A percentile compares a stretch with the other conserved stretches of the same genome.
These are phyloP conservation scores for Puccinia polysora DNA, from an alignment of 1,284 basidiomycete genomes.

Conservation along the genomic window DNA sequence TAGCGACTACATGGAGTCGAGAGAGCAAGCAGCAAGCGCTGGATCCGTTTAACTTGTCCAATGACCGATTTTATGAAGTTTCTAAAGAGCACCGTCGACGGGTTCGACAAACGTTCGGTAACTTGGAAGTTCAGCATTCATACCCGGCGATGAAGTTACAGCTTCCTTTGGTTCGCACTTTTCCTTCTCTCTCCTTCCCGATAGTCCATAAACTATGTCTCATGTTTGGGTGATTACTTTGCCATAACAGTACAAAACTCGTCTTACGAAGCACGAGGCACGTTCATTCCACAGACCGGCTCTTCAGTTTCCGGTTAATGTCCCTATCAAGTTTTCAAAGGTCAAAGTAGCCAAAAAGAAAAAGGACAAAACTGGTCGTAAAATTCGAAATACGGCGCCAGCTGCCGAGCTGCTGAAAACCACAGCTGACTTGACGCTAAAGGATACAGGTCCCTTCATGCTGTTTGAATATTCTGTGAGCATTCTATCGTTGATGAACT, in stretches of 20 bases:
- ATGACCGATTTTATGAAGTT: constrained; percentile 93
- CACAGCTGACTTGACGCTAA: constrained; percentile 74
- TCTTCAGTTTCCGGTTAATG: constrained; percentile 87
- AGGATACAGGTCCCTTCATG: constrained; percentile 84
- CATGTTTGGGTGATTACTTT: not conserved
- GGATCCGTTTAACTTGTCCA: constrained; percentile 83
- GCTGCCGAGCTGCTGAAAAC: constrained; percentile 64
- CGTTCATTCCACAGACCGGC: constrained; percentile 92
- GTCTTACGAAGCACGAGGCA: constrained; percentile 84
- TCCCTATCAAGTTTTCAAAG: constrained; percentile 82
- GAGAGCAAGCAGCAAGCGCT: constrained; percentile 59
- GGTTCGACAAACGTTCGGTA: constrained; percentile 96
- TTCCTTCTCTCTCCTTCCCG: not conserved
- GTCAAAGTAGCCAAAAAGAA: constrained; percentile 89
- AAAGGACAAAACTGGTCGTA: constrained; percentile 80
- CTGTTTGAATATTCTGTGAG: constrained; percentile 85
- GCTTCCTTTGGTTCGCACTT: constrained; percentile 72
- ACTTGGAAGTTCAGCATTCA: constrained; percentile 91
- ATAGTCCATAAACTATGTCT: constrained; percentile 12
- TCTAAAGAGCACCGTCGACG: constrained; percentile 79
- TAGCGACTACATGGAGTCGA: constrained; percentile 46
- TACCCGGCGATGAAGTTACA: constrained; percentile 94
- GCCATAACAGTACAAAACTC: constrained; percentile 75
- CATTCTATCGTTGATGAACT: constrained; percentile 42
- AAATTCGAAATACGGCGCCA: constrained; percentile 64